Evolutionary conservation across 768 basidiomycete genomes (phyloP).

Genomic region (Daedaleopsis nitida): DNA sequence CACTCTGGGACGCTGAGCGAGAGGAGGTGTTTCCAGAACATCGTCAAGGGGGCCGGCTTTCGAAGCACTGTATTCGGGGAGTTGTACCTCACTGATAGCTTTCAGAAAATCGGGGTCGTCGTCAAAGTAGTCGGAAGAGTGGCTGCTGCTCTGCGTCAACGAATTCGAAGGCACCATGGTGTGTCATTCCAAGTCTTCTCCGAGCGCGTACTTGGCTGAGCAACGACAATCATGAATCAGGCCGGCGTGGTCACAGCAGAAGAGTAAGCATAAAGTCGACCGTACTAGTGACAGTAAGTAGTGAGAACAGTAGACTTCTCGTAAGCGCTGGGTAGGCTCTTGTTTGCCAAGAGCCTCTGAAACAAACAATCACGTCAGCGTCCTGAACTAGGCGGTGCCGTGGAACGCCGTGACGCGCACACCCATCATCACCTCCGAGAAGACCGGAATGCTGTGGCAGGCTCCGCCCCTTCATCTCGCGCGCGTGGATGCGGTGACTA

Average conservation of each 20-base stretch:
- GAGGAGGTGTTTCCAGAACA: constrained; percentile 1
- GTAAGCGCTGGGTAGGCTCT: no score
- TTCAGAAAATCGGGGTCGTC: constrained; percentile 57
- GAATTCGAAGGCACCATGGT: constrained; percentile 2
- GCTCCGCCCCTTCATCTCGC: no score
- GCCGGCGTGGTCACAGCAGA: no score
- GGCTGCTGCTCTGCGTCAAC: constrained; percentile 21
- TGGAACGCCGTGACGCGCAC: background rate
- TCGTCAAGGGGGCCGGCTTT: background rate
- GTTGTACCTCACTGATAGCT: constrained; percentile 44
- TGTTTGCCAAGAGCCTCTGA: constrained; percentile 22
- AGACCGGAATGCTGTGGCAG: no score
- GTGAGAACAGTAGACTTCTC: no score
- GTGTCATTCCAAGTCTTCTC: background rate
- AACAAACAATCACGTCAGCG: constrained; percentile 13
- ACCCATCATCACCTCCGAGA: background rate
- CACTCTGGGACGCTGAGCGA: constrained; percentile 27
- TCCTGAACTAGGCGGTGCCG: background rate
- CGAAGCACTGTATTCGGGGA: constrained; percentile 26
- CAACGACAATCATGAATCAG: constrained; percentile 7
- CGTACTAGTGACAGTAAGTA: no score
- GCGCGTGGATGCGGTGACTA: no score
- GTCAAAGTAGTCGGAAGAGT: constrained; percentile 58
- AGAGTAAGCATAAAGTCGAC: no score
- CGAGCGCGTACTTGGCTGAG: background rate